phyloP scores from a whole-genome alignment of 2,329 filamentous ascomycete species.

The Sporothrix phasma region DNA sequence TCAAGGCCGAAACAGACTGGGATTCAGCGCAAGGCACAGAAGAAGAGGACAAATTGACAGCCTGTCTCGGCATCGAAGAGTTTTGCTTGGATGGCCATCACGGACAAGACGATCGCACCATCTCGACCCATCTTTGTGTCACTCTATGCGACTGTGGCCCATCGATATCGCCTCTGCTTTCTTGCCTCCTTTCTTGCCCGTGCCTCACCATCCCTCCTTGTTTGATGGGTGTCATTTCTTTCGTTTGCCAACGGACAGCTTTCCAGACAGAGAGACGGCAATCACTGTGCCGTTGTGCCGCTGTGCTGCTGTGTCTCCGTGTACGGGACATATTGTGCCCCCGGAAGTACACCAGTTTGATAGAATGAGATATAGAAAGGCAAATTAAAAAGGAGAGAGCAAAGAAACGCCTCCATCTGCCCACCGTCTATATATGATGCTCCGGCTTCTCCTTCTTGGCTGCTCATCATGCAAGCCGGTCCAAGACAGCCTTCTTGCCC shows the following conservation, averaged over 20 bases:
- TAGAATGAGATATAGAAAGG: background rate
- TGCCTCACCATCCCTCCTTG: background rate
- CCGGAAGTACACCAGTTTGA: background rate
- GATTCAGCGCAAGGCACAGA: background rate
- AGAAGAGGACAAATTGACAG: background rate
- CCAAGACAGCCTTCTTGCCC: background rate
- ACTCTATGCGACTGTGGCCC: background rate
- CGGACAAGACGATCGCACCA: background rate
- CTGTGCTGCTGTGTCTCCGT: background rate
- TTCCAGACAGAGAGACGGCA: background rate
- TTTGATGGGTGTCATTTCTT: background rate
- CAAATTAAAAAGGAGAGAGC: background rate
- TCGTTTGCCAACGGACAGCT: background rate
- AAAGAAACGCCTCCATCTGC: background rate
- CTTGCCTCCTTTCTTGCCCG: background rate
- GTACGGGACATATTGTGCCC: background rate
- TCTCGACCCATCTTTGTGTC: background rate
- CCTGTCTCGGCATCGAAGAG: constrained; percentile 4
- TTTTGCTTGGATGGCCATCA: background rate
- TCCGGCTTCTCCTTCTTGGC: background rate
- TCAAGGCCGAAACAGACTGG: background rate
- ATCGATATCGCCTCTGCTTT: background rate
- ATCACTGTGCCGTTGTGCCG: background rate
- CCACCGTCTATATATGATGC: background rate
- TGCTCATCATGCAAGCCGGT: background rate